A percentile compares a stretch with the other conserved stretches of the same genome.
phyloP scores from a whole-genome alignment of 164 flowering plant species.

The Warburgia ugandensis region DNA sequence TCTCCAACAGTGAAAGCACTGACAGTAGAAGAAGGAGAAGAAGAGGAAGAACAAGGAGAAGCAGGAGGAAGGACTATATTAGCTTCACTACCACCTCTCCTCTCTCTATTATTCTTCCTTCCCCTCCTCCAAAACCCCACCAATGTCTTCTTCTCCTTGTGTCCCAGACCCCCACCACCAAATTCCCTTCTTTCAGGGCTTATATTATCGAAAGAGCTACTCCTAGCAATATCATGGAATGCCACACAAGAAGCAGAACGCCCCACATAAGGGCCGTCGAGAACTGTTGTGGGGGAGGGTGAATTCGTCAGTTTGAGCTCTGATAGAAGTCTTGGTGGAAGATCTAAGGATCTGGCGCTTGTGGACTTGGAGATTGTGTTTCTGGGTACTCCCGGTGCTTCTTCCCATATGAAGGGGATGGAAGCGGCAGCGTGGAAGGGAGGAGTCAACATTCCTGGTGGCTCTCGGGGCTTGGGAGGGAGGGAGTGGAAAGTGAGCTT shows the following conservation, averaged over 20 bases:
- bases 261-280: constrained; percentile 51
- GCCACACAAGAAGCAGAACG: constrained; percentile 30
- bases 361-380: neutral
- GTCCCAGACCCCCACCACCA: constrained; percentile 18
- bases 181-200: constrained; percentile 15
- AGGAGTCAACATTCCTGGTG: constrained; percentile 49
- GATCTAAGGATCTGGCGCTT: constrained; percentile 37
- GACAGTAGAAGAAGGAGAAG: neutral
- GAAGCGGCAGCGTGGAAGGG: constrained; percentile 42
- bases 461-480: constrained; percentile 28
- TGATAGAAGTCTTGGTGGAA: constrained; percentile 54
- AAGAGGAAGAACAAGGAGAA: neutral
- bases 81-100: constrained; percentile 8
- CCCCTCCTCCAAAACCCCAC: constrained; percentile 2
- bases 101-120: neutral
- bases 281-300: constrained; percentile 57
- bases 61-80: constrained; percentile 16
- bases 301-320: constrained; percentile 13
- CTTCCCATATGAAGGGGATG: constrained; percentile 79
- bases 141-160: constrained; percentile 12
- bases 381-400: constrained; percentile 70
- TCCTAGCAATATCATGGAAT: too few species aligned
- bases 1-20: neutral
- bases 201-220: neutral
- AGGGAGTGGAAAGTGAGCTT: constrained; percentile 46